Percentiles rank a stretch among this genome's conserved stretches.
phyloP scores from a whole-genome alignment of 805 yeast species.

The Candida maesae region DNA sequence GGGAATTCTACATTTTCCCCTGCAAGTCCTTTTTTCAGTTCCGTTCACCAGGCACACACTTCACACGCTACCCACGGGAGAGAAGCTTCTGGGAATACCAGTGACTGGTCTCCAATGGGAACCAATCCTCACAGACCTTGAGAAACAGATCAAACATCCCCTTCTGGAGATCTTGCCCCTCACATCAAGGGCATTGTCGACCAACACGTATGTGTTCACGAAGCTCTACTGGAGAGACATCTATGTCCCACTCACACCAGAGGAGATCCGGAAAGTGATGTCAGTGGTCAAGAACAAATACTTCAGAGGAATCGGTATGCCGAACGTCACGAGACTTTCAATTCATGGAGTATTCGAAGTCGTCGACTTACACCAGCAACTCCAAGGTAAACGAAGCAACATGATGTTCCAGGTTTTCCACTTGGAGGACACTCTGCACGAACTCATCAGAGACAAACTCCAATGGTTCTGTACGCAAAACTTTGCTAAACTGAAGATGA shows the following conservation, averaged over 20 bases:
- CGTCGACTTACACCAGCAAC: not conserved
- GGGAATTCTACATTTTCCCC: too few species aligned
- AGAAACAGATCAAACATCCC: not conserved
- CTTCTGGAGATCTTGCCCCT: not conserved
- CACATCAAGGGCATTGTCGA: not conserved
- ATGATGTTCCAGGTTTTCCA: not conserved
- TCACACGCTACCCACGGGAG: not conserved
- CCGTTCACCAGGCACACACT: too few species aligned
- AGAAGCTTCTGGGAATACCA: not conserved
- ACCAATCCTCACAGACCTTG: not conserved
- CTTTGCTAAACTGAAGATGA: too few species aligned
- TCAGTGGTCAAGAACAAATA: not conserved
- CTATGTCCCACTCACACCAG: not conserved
- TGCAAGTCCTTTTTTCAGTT: too few species aligned
- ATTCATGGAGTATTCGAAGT: not conserved
- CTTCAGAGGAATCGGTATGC: not conserved
- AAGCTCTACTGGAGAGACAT: not conserved
- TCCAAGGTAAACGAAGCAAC: not conserved
- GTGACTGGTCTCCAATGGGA: not conserved
- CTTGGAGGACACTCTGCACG: not conserved
- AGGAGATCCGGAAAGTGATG: not conserved
- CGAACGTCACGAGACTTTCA: not conserved
- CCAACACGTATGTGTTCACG: not conserved
- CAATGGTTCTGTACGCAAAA: not conserved
- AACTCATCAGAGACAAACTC: not conserved